Base-by-base conservation (phyloP, 2,329 filamentous ascomycete species). In the Exophiala spinifera region DNA sequence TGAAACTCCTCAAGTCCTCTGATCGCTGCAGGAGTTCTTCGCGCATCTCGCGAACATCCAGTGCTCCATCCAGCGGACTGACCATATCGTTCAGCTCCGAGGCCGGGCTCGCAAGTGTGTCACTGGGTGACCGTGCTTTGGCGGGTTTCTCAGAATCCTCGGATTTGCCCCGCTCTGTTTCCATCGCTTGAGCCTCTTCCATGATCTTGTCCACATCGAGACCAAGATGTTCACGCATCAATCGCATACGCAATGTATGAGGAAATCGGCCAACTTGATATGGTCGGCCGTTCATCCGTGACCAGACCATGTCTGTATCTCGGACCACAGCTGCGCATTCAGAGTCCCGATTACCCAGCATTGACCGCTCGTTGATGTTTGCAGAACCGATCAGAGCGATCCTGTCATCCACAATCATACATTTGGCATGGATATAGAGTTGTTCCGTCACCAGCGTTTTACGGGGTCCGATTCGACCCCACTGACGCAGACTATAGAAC, bases 171-270 rank as follows among this genome's bases (percentile, higher is more conserved):
- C 78, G 75, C 62, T 87, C 84, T 46, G 83, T 70, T 64, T 91
- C 86, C 23, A 82, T 82, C 62, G 83, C 79, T 47, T 86, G 80
- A 62, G 91, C 86, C 57, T 92, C 84, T 66, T 94, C 89, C 66
- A 89, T 83, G 56, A 96, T 86, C 65, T 89, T 88, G 69, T 99
- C 94, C 3, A 96, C 90, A 66, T 97, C 91, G 36, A 97, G 77
- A n/a, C 94, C 94, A 25, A 99, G 78, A 74, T 99, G 94, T 72
- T 99, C 94, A 59, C 92, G 83, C 94, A 97, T 97, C 46, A 97
- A 78, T 21, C 94, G 87, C 76, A 96, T 85, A 25, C 94, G 89
- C 49, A 99, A 80, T 0, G 90, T 94, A 69, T 97, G 91, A 4
- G 94, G 89, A 70, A 96, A 99, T 21, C 89, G 85, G 40, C 91